Evolutionary conservation across 148 eudicot genomes (phyloP), one percentile per base, ranked within the genome.

Genomic region (Gaultheria prostrata): DNA sequence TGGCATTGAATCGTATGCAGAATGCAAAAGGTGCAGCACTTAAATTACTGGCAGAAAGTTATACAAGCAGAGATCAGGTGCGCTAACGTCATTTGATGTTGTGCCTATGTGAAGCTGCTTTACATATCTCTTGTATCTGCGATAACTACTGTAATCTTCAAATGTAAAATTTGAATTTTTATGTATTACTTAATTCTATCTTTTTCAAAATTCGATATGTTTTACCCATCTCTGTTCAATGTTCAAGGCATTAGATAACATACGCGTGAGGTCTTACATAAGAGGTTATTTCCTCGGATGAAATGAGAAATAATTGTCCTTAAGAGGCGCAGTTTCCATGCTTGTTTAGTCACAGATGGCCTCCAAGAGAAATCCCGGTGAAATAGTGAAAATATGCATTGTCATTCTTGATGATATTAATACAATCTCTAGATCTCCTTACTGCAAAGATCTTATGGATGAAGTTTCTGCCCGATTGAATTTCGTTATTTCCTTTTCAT

Each of bases 41-140:
- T 63, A 94, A 97, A 88, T 87, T 97, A 89, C 89, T 97, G 81
- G 97, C 98, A 46, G 99, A 97, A 88, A 97, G 99, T 86, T 97
- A 97, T 84, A 97, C 98, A 28, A 94, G 98, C 87, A 93, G 99
- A 92, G 99, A 97, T 94, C 98, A 97, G 98, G 98, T 94, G 82
- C 86, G 24, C 82, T 76, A 53, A 4, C 49, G 11, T 21, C 63
- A 11, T 57, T 57, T 26, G 15, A 32, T 30, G 12, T 69, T 26
- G 21, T 57, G 57, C 45, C 3, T 67, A 48, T 73, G 71, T n/a
- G 8, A 48, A 26, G 30, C 18, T 50, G 28, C 49, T 83, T 49
- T 21, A 71, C 51, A 70, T 72, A 46, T 57, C 10, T 15, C 28
- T 15, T 8, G 28, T 39, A 26, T 78, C 48, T 32, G 46, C 20